Conservation (phyloP, 441 rosid genomes). For the Gossypium armourianum region DNA sequence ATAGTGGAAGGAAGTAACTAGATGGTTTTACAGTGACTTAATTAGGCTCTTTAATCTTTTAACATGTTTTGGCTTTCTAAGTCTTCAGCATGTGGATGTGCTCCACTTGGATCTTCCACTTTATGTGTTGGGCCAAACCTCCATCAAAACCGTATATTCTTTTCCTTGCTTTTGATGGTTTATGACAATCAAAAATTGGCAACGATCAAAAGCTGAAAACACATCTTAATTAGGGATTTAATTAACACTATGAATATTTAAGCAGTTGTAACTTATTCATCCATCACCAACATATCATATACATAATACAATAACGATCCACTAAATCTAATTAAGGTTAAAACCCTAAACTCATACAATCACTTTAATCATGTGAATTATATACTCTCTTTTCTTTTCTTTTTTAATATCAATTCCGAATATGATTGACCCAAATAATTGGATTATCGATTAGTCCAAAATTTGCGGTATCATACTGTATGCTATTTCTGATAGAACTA, state of each 20-base stretch:
- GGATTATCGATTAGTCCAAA: not conserved
- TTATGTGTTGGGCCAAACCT: not conserved
- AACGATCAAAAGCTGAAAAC: not conserved
- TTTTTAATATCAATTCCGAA: not conserved
- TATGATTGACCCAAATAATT: not conserved
- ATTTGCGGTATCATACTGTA: not conserved
- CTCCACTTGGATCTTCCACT: conserved; percentile 18
- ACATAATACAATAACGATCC: no score
- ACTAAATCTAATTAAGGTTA: no score
- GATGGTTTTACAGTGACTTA: not conserved
- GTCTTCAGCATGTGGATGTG: conserved; percentile 18
- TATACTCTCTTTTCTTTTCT: no score
- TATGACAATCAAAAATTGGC: not conserved
- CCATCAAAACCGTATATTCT: not conserved
- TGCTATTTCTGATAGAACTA: not conserved
- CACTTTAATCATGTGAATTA: no score
- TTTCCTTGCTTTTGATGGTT: not conserved
- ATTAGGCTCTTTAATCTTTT: no score
- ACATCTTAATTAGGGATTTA: not conserved
- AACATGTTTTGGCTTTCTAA: not conserved
- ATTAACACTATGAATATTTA: no score
- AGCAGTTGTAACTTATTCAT: no score
- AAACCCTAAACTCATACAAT: no score
- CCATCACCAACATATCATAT: no score
- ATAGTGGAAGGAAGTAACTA: not conserved